A percentile compares a stretch with the other conserved stretches of the same genome.
These are phyloP conservation scores for Massariosphaeria phaeospora DNA, from an alignment of 495 filamentous ascomycete species.

Conservation along the genomic window DNA sequence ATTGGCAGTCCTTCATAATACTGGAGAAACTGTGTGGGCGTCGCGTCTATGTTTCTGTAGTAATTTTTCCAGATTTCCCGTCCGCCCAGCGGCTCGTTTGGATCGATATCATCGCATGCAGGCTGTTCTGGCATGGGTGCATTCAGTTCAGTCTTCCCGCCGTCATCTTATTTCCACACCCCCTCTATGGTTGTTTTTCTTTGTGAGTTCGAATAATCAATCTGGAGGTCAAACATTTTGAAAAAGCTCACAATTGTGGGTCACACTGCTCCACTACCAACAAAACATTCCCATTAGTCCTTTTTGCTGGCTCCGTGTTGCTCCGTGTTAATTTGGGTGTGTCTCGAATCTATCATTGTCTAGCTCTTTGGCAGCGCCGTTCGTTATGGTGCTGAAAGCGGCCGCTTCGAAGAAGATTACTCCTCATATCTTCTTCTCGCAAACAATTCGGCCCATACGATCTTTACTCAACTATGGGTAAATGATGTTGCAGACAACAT, in stretches of 20 bases:
- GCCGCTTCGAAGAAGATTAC: not conserved
- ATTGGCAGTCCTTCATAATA: slow-evolving; percentile 9
- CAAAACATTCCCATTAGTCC: too few species aligned
- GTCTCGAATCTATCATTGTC: not conserved
- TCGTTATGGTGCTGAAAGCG: not conserved
- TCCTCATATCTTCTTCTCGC: slow-evolving; percentile 11
- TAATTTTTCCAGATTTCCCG: slow-evolving; percentile 18
- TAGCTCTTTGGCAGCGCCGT: slow-evolving; percentile 17
- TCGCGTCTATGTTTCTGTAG: slow-evolving; percentile 9
- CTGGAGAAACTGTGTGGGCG: slow-evolving; percentile 1
- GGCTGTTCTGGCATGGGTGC: not conserved
- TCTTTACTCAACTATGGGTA: slow-evolving; percentile 22
- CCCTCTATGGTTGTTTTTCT: slow-evolving; percentile 10
- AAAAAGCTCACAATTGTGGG: too few species aligned
- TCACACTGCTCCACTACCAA: too few species aligned
- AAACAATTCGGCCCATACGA: slow-evolving; percentile 22
- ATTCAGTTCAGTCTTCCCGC: not conserved
- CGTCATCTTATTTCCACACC: slow-evolving; percentile 2
- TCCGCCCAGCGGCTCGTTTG: slow-evolving; percentile 22
- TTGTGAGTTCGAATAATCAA: too few species aligned
- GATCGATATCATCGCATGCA: slow-evolving; percentile 1
- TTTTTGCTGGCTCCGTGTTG: slow-evolving; percentile 9
- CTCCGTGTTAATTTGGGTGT: slow-evolving; percentile 19
- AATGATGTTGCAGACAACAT: slow-evolving; percentile 26
- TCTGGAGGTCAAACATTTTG: too few species aligned